phyloP scores from a whole-genome alignment of 2,329 filamentous ascomycete species.

The Fusarium protoensiforme region DNA sequence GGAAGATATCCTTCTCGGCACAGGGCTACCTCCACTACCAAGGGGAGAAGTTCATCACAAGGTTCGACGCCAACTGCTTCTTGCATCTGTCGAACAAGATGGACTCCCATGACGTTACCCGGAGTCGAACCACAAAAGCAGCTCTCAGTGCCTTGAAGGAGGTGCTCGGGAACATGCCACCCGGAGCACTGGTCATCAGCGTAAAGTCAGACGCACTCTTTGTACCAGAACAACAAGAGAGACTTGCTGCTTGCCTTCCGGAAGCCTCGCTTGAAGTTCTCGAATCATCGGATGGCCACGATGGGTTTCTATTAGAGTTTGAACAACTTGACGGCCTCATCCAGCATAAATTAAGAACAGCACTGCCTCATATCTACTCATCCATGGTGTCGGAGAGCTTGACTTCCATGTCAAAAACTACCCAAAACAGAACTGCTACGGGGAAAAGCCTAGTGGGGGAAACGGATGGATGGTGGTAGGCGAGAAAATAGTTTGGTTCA shows the following conservation, averaged over 20 bases:
- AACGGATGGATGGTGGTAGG: neutral
- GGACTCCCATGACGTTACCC: constrained; percentile 8
- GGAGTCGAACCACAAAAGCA: neutral
- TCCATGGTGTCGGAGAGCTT: neutral
- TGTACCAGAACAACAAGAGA: neutral
- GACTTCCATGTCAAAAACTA: neutral
- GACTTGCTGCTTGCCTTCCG: neutral
- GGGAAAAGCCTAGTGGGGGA: neutral
- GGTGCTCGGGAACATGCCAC: neutral
- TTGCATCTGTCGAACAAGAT: constrained; percentile 4
- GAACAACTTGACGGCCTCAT: neutral
- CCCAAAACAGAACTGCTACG: neutral
- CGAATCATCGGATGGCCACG: neutral
- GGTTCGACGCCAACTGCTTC: constrained; percentile 12
- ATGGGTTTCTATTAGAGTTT: neutral
- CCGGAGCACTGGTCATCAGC: neutral
- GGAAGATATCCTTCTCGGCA: neutral
- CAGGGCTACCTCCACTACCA: constrained; percentile 15
- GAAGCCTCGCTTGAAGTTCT: neutral
- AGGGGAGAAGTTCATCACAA: constrained; percentile 7
- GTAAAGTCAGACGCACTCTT: neutral
- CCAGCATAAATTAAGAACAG: neutral
- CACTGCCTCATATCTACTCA: neutral
- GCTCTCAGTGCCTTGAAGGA: neutral
- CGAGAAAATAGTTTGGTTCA: neutral